Evolutionary conservation across 768 basidiomycete genomes (phyloP), one percentile per base, ranked within the genome.

Genomic region (Gautieria morchelliformis): DNA sequence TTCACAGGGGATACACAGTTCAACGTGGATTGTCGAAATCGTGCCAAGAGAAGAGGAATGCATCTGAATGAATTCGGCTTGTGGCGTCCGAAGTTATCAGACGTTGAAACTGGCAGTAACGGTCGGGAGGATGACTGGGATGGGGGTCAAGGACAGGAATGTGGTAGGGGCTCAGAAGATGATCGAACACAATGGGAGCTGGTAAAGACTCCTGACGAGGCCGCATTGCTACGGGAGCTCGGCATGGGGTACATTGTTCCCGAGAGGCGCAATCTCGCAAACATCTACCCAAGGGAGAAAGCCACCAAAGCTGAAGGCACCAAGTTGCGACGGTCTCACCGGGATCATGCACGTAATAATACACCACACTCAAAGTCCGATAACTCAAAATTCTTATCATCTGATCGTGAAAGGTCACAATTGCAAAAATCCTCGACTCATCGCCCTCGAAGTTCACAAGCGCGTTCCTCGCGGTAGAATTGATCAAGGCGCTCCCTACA

Each of bases 31-130:
- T 59, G 80, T 1, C 72, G 72, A 33, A 64, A 61, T 20, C 69
- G 70, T 40, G 86, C 85, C 0, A 53, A 63, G 6, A 70, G 68
- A 45, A 62, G 72, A 2, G 78, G 77, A 15, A 62, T 84, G 63
- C 70, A 75, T 35, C 71, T 87, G 30, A 78, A 84, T 61, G 81
- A 83, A 61, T 78, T 73, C 60, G 86, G 85, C 12, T 69, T 87
- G 4, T 87, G 86, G 86, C 72, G 68, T 5, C 17, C 17, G 48
- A 49, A 30, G 11, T 30, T 17, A 2, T 9, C 8, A 49, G 32
- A 33, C 48, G 32, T 33, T 19, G 3, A 44, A n/a, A n/a, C 42
- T 8, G 42, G 1, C 20, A 17, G 9, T 44, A 22, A 44, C 14
- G 42, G n/a, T 22, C 9, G n/a, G 20, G 20, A 10, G 4, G 10